Evolutionary conservation across 257 asterid genomes (phyloP), one percentile per base, ranked within the genome.

Genomic region (Primulina huaijiensis): DNA sequence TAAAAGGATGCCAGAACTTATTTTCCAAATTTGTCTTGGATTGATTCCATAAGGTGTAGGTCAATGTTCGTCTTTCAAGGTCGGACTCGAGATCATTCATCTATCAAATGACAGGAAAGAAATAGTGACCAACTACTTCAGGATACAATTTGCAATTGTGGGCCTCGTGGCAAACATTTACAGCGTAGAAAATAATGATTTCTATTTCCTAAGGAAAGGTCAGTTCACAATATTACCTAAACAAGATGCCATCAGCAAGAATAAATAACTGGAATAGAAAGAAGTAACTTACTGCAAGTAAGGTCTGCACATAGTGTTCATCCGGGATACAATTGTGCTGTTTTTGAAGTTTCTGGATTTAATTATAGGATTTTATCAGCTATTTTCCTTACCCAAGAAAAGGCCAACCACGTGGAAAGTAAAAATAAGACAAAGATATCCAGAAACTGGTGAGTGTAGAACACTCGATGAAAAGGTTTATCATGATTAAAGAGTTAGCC

Each of bases 241-340:
- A 56, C 19, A 17, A 40, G 38, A 50, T 46, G 7, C 19, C 55
- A 14, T 46, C 55, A 35, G 43, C 43, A 11, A 40, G 7, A 12
- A 14, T 0, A 50, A 50, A 50, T 35, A 34, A 29, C 19, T 7
- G 17, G 10, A 20, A 29, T 33, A 38, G 64, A 6, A 43, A 29
- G 40, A 11, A 55, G 30, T 58, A 72, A 72, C 95, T 74, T 82
- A 94, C 97, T 17, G 96, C 91, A 57, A 94, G 88, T 66, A 94
- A 84, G 61, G 97, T 91, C 81, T 79, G 97, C 72, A 91, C 92
- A 70, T 91, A 94, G 79, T 94, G 99, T 84, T 94, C 99, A 82
- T 94, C 99, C 0, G 99, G 99, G 77, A 94, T 91, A 78, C 97
- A 91, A 81, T 94, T 83, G 79, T 91, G 97, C 86, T 89, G 97